Evolutionary conservation across 2,329 filamentous ascomycete species (phyloP), one percentile per base, ranked within the genome.

Genomic region (Fonsecaea nubica): DNA sequence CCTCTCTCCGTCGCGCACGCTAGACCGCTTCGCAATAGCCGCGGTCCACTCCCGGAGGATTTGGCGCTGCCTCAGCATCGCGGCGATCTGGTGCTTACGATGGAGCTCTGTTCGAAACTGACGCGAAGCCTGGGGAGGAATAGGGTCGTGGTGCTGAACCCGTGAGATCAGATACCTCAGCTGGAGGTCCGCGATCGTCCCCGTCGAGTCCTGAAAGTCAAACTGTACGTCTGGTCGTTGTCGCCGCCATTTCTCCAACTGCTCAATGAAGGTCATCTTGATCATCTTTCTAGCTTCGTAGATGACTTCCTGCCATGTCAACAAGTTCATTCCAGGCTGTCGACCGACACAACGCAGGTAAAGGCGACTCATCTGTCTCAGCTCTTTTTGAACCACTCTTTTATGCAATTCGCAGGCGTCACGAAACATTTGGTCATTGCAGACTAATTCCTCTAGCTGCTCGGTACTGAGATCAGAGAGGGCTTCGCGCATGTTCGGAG

Each of bases 21-120:
- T 52, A 25, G 10, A 25, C 18, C 40, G 40, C 38, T 13, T 38
- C 5, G 45, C 45, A 18, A 50, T 30, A 8, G 21, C 25, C 4
- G 9, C 35, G 12, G 38, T 40, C 56, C 56, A 67, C 21, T 35
- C 18, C 10, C 21, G 32, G 15, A 67, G 13, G 15, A 60, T 25
- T n/a, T 36, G 33, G 30, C 65, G 30, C 53, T 67, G 65, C n/a
- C 48, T 56, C 6, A 18, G 12, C 52, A 62, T 63, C 2, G 65
- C 65, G 35, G 42, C 53, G 21, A 65, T 18, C 6, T n/a, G n/a
- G 40, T 52, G 50, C 42, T 32, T 38, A 3, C 53, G 18, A 5
- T 35, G 38, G 35, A 57, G 13, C n/a, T 32, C 21, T 9, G 3
- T 38, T 6, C 25, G 36, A 42, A 38, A 32, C 8, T 35, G 35